A percentile compares a stretch with the other conserved stretches of the same genome.
These are phyloP conservation scores for Gossypium stocksii DNA, from an alignment of 345 rosid species.

Conservation along the genomic window DNA sequence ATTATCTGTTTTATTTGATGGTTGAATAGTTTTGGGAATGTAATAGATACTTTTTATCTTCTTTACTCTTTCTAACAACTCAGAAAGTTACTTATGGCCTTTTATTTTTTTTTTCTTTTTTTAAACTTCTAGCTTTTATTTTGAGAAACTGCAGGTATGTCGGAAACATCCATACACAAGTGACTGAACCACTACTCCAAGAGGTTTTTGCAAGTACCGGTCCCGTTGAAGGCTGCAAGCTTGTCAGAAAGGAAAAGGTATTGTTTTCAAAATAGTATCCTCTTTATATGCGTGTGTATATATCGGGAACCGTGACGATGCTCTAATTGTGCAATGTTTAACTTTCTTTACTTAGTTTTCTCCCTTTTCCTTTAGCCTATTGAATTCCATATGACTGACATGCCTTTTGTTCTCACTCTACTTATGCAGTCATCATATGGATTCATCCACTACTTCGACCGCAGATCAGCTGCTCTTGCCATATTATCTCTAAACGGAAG, in stretches of 20 bases:
- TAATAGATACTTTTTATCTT: constrained; percentile 9
- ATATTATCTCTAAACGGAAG: constrained; percentile 87
- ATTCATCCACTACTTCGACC: constrained; percentile 90
- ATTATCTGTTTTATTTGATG: background rate
- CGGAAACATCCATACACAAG: constrained; percentile 86
- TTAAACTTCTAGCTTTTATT: constrained; percentile 33
- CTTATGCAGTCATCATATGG: constrained; percentile 82
- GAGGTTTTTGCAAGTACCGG: constrained; percentile 96
- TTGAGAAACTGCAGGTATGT: constrained; percentile 75
- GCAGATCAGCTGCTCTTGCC: constrained; percentile 79
- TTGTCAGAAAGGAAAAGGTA: constrained; percentile 89
- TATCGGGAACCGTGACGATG: background rate
- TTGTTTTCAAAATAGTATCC: background rate
- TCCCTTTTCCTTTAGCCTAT: background rate
- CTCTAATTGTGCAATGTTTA: background rate
- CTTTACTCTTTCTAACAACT: constrained; percentile 10
- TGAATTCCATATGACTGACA: constrained; percentile 14
- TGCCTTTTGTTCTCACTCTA: constrained; percentile 16
- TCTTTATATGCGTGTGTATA: background rate
- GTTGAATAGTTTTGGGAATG: background rate
- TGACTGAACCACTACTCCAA: constrained; percentile 87
- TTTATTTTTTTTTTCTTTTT: constrained; percentile 20
- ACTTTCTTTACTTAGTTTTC: background rate
- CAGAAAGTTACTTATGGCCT: constrained; percentile 30
- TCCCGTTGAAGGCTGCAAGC: constrained; percentile 89